Evolutionary conservation across 2,329 filamentous ascomycete species (phyloP), one percentile per base, ranked within the genome.

Genomic region (Ceratocystis destructans): DNA sequence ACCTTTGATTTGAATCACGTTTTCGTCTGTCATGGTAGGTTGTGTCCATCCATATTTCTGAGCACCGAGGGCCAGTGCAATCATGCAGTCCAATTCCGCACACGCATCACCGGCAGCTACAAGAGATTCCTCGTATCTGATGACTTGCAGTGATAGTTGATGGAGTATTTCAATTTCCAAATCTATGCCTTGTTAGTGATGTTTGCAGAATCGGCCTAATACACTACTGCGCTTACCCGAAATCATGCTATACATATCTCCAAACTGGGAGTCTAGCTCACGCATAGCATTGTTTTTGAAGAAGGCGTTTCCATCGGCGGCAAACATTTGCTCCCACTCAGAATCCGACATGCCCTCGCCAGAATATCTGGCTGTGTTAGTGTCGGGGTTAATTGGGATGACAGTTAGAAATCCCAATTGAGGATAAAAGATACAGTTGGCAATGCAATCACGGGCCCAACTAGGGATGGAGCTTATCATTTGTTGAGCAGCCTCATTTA

Each of bases 141-240:
- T 77, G 17, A 96, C 79, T 46, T 79, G 80, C 61, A 88, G 83
- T 1, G 89, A 85, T 37, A 99, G 82, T 2, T 82, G 78, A 71
- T 96, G 88, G 0, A 94, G 82, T 55, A 97, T 89, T 70, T 96
- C 89, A 57, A 96, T 92, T 73, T 99, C 93, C 66, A 84, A 85
- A 72, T 96, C 92, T 88, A 68, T 15, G 10, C 50, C 55, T 62
- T n/a, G 66, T 64, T 37, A 64, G 37, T 61, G 22, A 7, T 5
- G 10, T 33, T n/a, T 10, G 44, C 41, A 61, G 10, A 12, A 7
- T 5, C 20, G 12, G 8, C 12, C n/a, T 15, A 59, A 59, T 8
- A 31, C 5, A 68, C 28, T 72, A 68, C 28, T 72, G 20, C 25
- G 68, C 80, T 72, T 78, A 89, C 89, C 88, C 71, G 89, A 88